A percentile compares a stretch with the other conserved stretches of the same genome.
These are phyloP conservation scores for Penicillium diatomitis DNA, from an alignment of 495 filamentous ascomycete genomes.

Conservation along the genomic window DNA sequence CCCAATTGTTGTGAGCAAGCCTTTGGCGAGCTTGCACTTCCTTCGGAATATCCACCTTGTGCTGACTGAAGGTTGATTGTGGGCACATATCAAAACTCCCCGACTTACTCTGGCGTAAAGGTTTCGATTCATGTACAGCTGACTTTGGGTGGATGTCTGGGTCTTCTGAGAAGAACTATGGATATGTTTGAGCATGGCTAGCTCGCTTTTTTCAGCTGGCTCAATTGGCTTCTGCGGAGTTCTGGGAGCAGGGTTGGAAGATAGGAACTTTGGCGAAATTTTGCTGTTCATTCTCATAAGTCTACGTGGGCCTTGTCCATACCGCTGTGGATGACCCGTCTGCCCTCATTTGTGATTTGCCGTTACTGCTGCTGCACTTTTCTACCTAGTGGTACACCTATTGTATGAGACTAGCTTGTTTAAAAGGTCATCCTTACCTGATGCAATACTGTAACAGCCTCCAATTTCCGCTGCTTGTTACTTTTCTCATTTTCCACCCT, in stretches of 20 bases:
- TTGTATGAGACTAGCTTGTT: too few species aligned
- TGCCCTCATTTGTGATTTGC: too few species aligned
- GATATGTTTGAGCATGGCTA: conserved; percentile 14
- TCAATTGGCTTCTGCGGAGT: conserved; percentile 15
- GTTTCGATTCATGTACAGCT: conserved; percentile 27
- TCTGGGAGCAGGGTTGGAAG: conserved; percentile 13
- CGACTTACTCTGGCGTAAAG: conserved; percentile 9
- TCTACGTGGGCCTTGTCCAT: neutral
- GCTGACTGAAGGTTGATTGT: too few species aligned
- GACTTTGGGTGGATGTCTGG: conserved; percentile 17
- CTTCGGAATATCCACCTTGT: neutral
- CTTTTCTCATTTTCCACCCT: too few species aligned
- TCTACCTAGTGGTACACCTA: too few species aligned
- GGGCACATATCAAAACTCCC: too few species aligned
- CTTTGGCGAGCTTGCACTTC: neutral
- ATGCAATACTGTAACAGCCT: too few species aligned
- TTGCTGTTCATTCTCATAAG: conserved; percentile 5
- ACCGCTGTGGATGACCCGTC: too few species aligned
- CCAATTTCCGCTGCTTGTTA: too few species aligned
- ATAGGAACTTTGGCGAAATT: conserved; percentile 12
- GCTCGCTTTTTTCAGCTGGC: neutral
- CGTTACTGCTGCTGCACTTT: too few species aligned
- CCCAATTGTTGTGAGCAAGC: conserved; percentile 17
- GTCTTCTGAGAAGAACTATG: conserved; percentile 17
- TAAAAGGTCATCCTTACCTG: too few species aligned